Percentiles rank a stretch among this genome's conserved stretches.
These are phyloP conservation scores for Wickerhamomyces sydowiorum DNA, from an alignment of 805 yeast species.

Conservation along the genomic window DNA sequence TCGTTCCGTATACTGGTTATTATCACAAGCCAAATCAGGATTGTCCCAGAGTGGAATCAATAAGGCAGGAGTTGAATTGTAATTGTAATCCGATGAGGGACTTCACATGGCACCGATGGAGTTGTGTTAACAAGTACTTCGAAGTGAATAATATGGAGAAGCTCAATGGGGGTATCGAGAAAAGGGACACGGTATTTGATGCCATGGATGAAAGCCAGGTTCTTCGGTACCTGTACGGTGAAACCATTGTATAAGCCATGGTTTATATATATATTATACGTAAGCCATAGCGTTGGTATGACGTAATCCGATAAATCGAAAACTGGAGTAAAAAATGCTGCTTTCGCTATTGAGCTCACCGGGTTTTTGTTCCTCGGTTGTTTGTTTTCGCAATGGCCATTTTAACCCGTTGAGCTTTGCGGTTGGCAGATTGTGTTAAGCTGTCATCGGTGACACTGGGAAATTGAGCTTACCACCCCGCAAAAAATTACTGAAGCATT, in stretches of 20 bases:
- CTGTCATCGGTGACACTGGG: neutral
- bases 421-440: too few species aligned
- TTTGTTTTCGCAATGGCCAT: too few species aligned
- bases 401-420: too few species aligned
- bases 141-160: constrained; percentile 9
- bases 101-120: constrained; percentile 61
- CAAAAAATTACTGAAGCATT: too few species aligned
- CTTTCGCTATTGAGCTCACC: too few species aligned
- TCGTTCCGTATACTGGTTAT: constrained; percentile 71
- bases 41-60: constrained; percentile 49
- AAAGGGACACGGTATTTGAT: neutral
- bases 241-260: too few species aligned
- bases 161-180: neutral
- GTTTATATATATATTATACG: too few species aligned
- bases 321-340: too few species aligned
- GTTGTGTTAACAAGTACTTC: constrained; percentile 54
- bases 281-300: too few species aligned
- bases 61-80: constrained; percentile 52
- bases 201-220: neutral
- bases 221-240: neutral
- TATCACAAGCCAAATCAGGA: constrained; percentile 70
- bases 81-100: constrained; percentile 53
- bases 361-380: too few species aligned
- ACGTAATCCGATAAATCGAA: too few species aligned
- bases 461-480: too few species aligned